Base-by-base conservation (phyloP, 2,329 filamentous ascomycete genomes). In the Aspergillus jensenii region DNA sequence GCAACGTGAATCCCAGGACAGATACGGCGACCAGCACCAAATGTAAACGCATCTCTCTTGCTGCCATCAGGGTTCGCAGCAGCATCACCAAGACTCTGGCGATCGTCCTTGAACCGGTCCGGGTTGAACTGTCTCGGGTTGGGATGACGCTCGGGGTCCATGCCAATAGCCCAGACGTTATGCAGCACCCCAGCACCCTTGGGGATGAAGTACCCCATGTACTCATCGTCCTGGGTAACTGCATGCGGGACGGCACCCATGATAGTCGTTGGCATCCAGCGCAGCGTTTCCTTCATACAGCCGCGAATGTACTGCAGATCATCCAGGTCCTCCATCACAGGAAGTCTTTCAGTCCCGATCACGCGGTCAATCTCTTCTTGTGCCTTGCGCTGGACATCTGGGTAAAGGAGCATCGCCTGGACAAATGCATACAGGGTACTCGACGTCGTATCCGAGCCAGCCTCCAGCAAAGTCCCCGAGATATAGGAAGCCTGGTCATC, bases 1-100 rank as follows among this genome's bases (percentile, higher is more conserved):
- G 81, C 82, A 2, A 87, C 73, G 52, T 84, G 81, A 31, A 83
- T 81, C 0, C 84, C 85, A 3, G 81, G 83, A 67, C 85, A 87
- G 44, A 86, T 78, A 23, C 84, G 76, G 6, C 84, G 75, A 1
- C 84, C 84, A 8, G 79, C 80, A 19, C 84, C 84, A 55, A 84
- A 87, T 0, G 76, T 78, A 67, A 82, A 85, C 8, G 81, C 78
- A 48, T 84, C 82, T 14, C 82, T 75, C 64, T 82, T 75, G 1
- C 71, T 68, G 0, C 71, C 68, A 52, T 79, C 75, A 0, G 74
- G 59, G 21, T 78, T 72, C 0, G 59, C 61, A 5, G 68, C 67
- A 3, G 72, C 67, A 44, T 75, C 72, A 21, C 75, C 73, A 47
- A 68, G 15, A 68, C 71, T 43, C 62, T 68, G 45, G 74, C 72